Base-by-base conservation (phyloP, 768 basidiomycete species). In the Hypsizygus marmoreus region DNA sequence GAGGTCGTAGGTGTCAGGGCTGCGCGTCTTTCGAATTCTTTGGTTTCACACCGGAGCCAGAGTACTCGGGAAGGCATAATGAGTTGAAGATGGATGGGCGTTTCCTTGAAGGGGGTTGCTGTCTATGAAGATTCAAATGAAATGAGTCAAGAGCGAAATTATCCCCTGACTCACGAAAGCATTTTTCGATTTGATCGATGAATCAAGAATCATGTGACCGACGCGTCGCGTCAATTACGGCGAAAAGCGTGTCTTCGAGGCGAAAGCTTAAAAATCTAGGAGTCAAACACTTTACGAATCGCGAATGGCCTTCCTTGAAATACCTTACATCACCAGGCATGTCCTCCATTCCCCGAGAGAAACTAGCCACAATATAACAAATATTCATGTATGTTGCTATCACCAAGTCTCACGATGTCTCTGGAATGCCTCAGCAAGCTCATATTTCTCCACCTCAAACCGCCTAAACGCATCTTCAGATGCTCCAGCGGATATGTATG, bases 31-130 rank as follows among this genome's bases (percentile, higher is more conserved):
- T 99, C 97, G 53, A 95, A 94, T 52, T 84, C 80, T 67, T 98
- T 99, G 65, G 86, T 97, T 75, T 99, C 97, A 73, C 94, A 97
- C 56, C 97, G 86, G 32, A 99, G 81, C 95, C 95, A 99, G 57
- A 99, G 78, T 11, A 66, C 56, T 24, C 68, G 70, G 42, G 68
- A 73, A 59, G 80, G 57, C 82, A 85, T 84, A 45, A 56, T 63
- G 42, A 46, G 41, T n/a, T n/a, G n/a, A n/a, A n/a, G n/a, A n/a
- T n/a, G n/a, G n/a, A 36, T 45, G 29, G 34, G 7, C 13, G 34
- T 8, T 20, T 35, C 11, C 3, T 16, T 6, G n/a, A 16, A 35
- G 34, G 12, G 6, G 14, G 22, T 13, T 9, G 6, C 2, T 35
- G 34, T 30, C 29, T 9, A 30, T 30, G 29, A 30, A n/a, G 9